Evolutionary conservation across 176 grass and related monocot genomes (phyloP).

Genomic region (Zoysia japonica): DNA sequence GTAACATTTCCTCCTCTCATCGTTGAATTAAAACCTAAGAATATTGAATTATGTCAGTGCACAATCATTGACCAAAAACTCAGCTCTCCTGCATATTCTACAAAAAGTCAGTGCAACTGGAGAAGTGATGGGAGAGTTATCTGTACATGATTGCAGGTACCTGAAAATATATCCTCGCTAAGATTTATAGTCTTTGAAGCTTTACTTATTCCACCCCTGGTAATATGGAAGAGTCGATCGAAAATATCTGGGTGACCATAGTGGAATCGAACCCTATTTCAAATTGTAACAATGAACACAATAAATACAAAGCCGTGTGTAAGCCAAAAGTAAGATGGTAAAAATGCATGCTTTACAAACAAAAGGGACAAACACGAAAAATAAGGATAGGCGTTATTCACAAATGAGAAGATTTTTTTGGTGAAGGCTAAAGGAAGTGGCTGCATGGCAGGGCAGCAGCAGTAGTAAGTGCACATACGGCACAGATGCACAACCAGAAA

Average conservation of each 20-base stretch:
- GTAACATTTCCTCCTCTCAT: conserved; percentile 87
- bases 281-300: conserved; percentile 20
- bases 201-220: conserved; percentile 97
- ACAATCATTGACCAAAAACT: no score
- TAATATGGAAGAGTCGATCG: conserved; percentile 98
- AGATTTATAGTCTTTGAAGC: conserved; percentile 94
- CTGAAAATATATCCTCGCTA: conserved; percentile 99
- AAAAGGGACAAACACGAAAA: conserved; percentile 29
- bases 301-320: not conserved
- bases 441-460: not conserved
- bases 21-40: conserved; percentile 90
- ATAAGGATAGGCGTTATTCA: conserved; percentile 4
- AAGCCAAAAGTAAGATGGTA: not conserved
- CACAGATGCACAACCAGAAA: not conserved
- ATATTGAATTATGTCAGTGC: conserved; percentile 35
- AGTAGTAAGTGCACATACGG: not conserved
- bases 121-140: conserved; percentile 7
- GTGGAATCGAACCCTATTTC: conserved; percentile 87
- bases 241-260: conserved; percentile 99
- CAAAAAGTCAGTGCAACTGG: not conserved
- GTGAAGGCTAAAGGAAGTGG: not conserved
- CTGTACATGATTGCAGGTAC: conserved; percentile 39
- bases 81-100: no score
- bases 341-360: conserved; percentile 21
- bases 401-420: not conserved